phyloP scores from a whole-genome alignment of 306 rosid species.

The Vicia villosa region DNA sequence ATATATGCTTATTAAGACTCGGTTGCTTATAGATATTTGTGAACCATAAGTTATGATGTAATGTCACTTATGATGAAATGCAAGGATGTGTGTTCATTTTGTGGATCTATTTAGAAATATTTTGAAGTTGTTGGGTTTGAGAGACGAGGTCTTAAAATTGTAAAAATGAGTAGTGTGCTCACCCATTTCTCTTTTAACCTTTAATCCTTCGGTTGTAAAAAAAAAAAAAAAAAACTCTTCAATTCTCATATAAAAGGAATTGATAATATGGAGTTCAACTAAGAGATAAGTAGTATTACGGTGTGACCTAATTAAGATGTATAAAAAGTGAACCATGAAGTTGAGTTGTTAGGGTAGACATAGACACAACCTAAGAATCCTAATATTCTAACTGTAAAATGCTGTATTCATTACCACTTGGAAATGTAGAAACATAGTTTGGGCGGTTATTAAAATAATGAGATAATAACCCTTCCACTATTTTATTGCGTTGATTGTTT shows the following conservation, averaged over 20 bases:
- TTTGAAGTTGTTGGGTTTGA: neutral
- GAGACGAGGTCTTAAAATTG: neutral
- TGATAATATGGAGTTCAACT: neutral
- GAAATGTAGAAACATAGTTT: slow-evolving; percentile 14
- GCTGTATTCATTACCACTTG: slow-evolving; percentile 5
- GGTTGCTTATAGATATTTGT: neutral
- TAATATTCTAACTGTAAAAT: neutral
- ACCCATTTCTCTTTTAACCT: neutral
- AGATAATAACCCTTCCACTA: slow-evolving; percentile 12
- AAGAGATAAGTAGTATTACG: neutral
- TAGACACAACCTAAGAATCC: neutral
- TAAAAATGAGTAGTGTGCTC: neutral
- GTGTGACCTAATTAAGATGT: neutral
- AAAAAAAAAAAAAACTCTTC: neutral
- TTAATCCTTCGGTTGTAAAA: neutral
- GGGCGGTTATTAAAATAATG: slow-evolving; percentile 12
- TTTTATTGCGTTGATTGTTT: slow-evolving; percentile 19
- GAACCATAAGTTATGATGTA: neutral
- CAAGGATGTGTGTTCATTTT: neutral
- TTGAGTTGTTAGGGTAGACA: neutral
- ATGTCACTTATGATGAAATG: neutral
- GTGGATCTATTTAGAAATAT: neutral
- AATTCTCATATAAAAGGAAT: neutral
- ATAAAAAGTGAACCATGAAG: neutral
- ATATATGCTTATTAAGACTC: no score